Percentiles rank a stretch among this genome's conserved stretches.
Evolutionary conservation across 2,329 filamentous ascomycete genomes (phyloP).

Genomic region (Bipolaris bicolor): DNA sequence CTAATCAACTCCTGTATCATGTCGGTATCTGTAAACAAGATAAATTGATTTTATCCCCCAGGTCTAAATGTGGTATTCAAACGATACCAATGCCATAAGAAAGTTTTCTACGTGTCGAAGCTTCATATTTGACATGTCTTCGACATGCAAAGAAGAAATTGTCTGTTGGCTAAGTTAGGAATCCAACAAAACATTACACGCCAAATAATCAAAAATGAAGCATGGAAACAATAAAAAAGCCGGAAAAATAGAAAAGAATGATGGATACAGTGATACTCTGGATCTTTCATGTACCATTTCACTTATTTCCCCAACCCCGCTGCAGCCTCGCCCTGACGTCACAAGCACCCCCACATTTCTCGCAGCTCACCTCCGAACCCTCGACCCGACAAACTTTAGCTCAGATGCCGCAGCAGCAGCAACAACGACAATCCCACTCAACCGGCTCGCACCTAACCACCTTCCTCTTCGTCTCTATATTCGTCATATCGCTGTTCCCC

Average conservation of each 20-base stretch:
- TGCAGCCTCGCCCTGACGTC: slow-evolving; percentile 8
- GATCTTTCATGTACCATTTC: too few species aligned
- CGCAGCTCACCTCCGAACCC: slow-evolving; percentile 8
- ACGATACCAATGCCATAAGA: too few species aligned
- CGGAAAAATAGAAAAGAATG: neutral
- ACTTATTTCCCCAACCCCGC: neutral
- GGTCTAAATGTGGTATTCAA: too few species aligned
- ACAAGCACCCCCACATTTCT: slow-evolving; percentile 9
- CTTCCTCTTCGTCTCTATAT: slow-evolving; percentile 55
- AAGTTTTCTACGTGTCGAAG: too few species aligned
- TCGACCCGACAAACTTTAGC: slow-evolving; percentile 13
- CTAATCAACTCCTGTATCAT: too few species aligned
- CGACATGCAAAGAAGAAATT: too few species aligned
- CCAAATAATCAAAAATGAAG: neutral
- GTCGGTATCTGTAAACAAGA: too few species aligned
- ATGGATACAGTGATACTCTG: too few species aligned
- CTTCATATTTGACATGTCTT: too few species aligned
- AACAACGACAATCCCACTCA: slow-evolving; percentile 16
- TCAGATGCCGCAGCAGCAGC: slow-evolving; percentile 24
- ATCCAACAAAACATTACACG: too few species aligned
- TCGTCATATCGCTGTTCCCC: slow-evolving; percentile 60
- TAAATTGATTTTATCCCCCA: too few species aligned
- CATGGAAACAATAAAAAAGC: neutral
- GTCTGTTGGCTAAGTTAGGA: too few species aligned
- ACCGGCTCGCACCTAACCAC: slow-evolving; percentile 48